Evolutionary conservation across 2,329 filamentous ascomycete species (phyloP).

Genomic region (Pseudogymnoascus sp.): DNA sequence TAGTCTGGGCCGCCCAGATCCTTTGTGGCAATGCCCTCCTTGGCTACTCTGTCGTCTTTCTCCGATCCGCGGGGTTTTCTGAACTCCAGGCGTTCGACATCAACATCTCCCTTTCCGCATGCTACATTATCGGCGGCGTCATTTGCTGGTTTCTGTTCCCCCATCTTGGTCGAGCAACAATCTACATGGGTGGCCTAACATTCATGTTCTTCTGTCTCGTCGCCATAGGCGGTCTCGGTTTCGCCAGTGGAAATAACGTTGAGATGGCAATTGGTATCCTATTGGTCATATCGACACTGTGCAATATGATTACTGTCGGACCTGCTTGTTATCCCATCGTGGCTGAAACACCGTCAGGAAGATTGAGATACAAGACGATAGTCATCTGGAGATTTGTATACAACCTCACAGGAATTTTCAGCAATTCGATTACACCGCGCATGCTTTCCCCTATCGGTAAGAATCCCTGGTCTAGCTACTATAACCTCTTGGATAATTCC

Average conservation of each 20-base stretch:
- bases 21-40: constrained; percentile 33
- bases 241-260: constrained; percentile 65
- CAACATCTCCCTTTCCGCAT: constrained; percentile 34
- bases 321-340: constrained; percentile 26
- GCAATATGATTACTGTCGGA: constrained; percentile 31
- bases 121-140: constrained; percentile 34
- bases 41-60: constrained; percentile 33
- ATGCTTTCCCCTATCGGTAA: constrained; percentile 23
- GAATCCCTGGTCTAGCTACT: constrained; percentile 12
- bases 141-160: constrained; percentile 37
- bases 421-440: constrained; percentile 23
- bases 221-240: constrained; percentile 75
- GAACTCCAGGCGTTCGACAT: constrained; percentile 33
- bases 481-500: not conserved
- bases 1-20: constrained; percentile 35
- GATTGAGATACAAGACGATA: constrained; percentile 23
- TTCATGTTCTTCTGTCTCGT: constrained; percentile 43
- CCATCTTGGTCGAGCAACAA: constrained; percentile 33
- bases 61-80: constrained; percentile 33
- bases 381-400: constrained; percentile 24
- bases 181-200: constrained; percentile 34
- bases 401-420: constrained; percentile 23
- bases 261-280: constrained; percentile 30
- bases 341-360: constrained; percentile 22
- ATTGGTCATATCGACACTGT: constrained; percentile 27